Percentiles rank a stretch among this genome's conserved stretches.
Evolutionary conservation across 805 yeast species (phyloP).

Genomic region (Yamadazyma tumulicola): DNA sequence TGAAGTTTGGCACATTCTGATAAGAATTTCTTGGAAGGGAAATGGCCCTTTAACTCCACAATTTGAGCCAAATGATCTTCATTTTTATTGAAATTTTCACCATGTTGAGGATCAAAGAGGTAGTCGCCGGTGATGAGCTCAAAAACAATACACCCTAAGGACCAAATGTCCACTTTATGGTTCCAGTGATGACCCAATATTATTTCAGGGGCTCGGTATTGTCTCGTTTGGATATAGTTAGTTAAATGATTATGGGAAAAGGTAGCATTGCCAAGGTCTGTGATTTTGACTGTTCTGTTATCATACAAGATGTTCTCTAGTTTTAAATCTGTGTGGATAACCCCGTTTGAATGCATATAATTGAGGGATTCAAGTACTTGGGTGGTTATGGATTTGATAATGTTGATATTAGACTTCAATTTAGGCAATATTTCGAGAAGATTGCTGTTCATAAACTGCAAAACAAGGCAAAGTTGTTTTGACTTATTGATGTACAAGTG

Average conservation of each 20-base stretch:
- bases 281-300: constrained; percentile 57
- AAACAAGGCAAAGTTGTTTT: constrained; percentile 4
- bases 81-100: constrained; percentile 73
- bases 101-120: constrained; percentile 82
- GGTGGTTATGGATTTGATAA: constrained; percentile 54
- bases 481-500: constrained; percentile 3
- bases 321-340: constrained; percentile 37
- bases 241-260: constrained; percentile 79
- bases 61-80: constrained; percentile 97
- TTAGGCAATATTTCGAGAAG: constrained; percentile 5
- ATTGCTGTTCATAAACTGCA: constrained; percentile 3
- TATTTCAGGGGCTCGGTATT: constrained; percentile 85
- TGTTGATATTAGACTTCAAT: constrained; percentile 19
- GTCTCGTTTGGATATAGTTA: constrained; percentile 87
- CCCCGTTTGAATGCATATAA: constrained; percentile 47
- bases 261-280: constrained; percentile 92
- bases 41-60: constrained; percentile 48
- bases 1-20: constrained; percentile 35
- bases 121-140: constrained; percentile 93
- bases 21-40: constrained; percentile 39
- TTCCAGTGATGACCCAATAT: constrained; percentile 70
- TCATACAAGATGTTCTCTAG: constrained; percentile 25
- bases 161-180: constrained; percentile 91
- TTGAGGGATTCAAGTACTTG: constrained; percentile 56
- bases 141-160: constrained; percentile 83